Base-by-base conservation (phyloP, 148 eudicot genomes). In the Persicaria maculosa region DNA sequence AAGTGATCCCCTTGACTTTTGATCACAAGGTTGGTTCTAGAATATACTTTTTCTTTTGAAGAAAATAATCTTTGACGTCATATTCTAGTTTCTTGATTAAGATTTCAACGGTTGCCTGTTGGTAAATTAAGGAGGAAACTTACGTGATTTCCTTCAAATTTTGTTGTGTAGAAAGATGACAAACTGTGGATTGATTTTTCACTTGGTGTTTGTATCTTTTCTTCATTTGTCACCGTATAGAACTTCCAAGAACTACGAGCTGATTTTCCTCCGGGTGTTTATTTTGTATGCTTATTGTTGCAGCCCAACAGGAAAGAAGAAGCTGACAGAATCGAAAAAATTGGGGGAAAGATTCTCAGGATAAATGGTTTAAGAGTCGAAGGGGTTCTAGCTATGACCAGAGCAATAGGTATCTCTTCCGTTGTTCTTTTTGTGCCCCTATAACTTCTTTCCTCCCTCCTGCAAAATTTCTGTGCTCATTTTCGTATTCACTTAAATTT, bases 361-460 rank as follows among this genome's bases (percentile, higher is more conserved):
- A 3, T 62, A 25, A 62, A 62, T 36, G 68, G 68, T 31, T 62
- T 62, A 62, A 62, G 68, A 62, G 68, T 62, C 7, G 68, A 62
- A 62, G 68, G 68, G 44, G 68, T 62, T 62, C 68, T 62, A 19
- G 68, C 68, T 62, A 62, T 62, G 68, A 62, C 68, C n/a, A 62
- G 68, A 62, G 68, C 68, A 25, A 62, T 62, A 62, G 68, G 68
- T 62, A 62, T 36, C n/a, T 62, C 68, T 62, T 62, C 20, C 40
- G 9, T 20, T 59, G 14, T 59, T 22, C 65, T 62, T 36, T 11
- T 31, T 11, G 4, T 62, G 44, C 40, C 31, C 68, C 45, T 25
- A 62, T 0, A 62, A 17, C 19, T 57, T 57, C 10, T 16, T 62
- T 62, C 19, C 19, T 57, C 25, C 31, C 19, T 6, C 55, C 5